Evolutionary conservation across 176 grass and related monocot species (phyloP), one percentile per base, ranked within the genome.

Genomic region (Bothriochloa decipiens): DNA sequence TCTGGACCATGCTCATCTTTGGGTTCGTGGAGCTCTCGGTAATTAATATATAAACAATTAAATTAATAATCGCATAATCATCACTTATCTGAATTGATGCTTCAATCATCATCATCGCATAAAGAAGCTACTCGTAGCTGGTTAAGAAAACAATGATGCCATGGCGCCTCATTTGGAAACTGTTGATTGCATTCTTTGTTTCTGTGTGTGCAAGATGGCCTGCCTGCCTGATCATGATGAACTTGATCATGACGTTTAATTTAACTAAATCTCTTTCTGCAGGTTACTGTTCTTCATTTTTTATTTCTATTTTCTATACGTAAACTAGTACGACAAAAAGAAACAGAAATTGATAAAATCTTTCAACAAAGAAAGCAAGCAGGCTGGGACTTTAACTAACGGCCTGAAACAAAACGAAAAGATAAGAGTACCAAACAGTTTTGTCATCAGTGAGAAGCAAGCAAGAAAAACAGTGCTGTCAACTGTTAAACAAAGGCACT

Each of bases 1-100:
- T 93, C 80, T 91, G 94, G 94, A 96, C 94, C 80, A 96, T 96
- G 94, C 81, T 96, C 32, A 91, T 91, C 64, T 93, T 96, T 28
- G 91, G 94, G 47, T 96, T 93, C 74, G 87, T 96, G 18, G 94
- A 96, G 81, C 94, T 96, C 75, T 97, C 91, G 1, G 89, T 97
- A 63, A 26, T 9, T 22, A 55, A 8, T 22, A n/a, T 8, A 62
- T 12, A 40, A 40, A 7, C 20, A 9, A 57, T 57, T 55, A 18
- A 53, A 37, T 37, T 53, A 53, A 53, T 50, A 5, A 16, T 50
- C 15, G 16, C 49, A 52, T 52, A 52, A 52, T 52, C 43, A 50
- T 49, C 3, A 52, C 16, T 55, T 55, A 55, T 53, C 17, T 12
- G 42, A 12, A 12, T 57, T 7, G 18, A 57, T 61, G 58, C 58